phyloP scores from a whole-genome alignment of 441 rosid genomes.

The Mallotus japonicus region DNA sequence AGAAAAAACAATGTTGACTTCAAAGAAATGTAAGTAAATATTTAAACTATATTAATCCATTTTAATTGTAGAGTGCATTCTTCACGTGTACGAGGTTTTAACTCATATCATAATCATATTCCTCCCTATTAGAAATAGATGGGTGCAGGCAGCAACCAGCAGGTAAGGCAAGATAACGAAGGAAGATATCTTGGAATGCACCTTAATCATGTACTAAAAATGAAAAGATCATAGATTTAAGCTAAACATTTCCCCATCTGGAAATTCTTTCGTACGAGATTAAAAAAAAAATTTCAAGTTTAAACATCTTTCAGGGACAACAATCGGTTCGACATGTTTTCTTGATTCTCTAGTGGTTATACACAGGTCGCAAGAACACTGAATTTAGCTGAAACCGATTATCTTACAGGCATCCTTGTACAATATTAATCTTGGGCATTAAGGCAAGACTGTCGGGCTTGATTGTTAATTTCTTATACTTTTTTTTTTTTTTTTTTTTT shows the following conservation, averaged over 20 bases:
- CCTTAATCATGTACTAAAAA: conserved; percentile 25
- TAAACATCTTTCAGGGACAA: not conserved
- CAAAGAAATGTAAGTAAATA: too few relatives aligned
- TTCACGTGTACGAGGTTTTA: too few relatives aligned
- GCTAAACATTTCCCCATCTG: conserved; percentile 30
- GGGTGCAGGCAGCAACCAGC: too few relatives aligned
- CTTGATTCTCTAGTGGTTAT: too few relatives aligned
- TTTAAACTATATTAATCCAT: too few relatives aligned
- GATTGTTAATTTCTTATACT: not conserved
- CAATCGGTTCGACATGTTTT: not conserved
- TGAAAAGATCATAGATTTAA: conserved; percentile 3
- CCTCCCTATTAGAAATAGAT: too few relatives aligned
- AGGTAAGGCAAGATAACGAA: too few relatives aligned
- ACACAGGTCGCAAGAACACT: too few relatives aligned
- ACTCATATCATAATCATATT: too few relatives aligned
- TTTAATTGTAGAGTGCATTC: too few relatives aligned
- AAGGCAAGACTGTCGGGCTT: conserved; percentile 33
- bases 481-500: too few relatives aligned
- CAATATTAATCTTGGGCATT: conserved; percentile 5
- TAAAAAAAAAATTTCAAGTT: not conserved
- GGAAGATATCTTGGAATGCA: conserved; percentile 35
- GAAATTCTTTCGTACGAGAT: not conserved
- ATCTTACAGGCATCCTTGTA: not conserved
- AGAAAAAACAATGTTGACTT: too few relatives aligned
- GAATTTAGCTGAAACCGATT: not conserved